phyloP scores from a whole-genome alignment of 805 yeast species.

The Cyberlindnera veronae region DNA sequence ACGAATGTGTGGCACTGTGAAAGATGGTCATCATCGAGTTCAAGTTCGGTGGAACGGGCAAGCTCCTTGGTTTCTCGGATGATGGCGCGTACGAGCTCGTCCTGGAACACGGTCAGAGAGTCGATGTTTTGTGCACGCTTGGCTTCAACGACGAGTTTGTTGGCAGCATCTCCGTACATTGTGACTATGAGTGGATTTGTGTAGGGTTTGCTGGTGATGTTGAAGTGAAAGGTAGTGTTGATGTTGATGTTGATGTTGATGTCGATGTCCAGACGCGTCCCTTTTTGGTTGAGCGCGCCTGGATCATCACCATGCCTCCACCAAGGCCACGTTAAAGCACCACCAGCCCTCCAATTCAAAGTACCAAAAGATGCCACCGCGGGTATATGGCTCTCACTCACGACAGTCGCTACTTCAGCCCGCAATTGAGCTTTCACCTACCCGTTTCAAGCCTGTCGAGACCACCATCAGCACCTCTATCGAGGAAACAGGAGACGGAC shows the following conservation, averaged over 20 bases:
- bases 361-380: no score
- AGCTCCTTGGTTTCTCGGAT: conserved; percentile 68
- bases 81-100: conserved; percentile 65
- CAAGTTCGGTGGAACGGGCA: conserved; percentile 32
- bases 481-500: background rate
- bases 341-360: no score
- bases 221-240: no score
- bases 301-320: background rate
- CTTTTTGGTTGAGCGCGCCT: background rate
- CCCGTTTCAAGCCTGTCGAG: background rate
- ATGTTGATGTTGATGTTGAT: no score
- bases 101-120: conserved; percentile 64
- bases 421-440: background rate
- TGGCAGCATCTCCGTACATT: conserved; percentile 92
- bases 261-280: no score
- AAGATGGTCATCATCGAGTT: conserved; percentile 7
- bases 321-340: no score
- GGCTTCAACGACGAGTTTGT: conserved; percentile 81
- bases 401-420: background rate
- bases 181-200: no score
- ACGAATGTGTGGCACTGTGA: conserved; percentile 16
- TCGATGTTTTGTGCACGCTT: conserved; percentile 69
- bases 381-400: no score
- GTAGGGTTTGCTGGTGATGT: no score
- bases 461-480: no score